phyloP scores from a whole-genome alignment of 148 eudicot species.

The Beta vulgaris region DNA sequence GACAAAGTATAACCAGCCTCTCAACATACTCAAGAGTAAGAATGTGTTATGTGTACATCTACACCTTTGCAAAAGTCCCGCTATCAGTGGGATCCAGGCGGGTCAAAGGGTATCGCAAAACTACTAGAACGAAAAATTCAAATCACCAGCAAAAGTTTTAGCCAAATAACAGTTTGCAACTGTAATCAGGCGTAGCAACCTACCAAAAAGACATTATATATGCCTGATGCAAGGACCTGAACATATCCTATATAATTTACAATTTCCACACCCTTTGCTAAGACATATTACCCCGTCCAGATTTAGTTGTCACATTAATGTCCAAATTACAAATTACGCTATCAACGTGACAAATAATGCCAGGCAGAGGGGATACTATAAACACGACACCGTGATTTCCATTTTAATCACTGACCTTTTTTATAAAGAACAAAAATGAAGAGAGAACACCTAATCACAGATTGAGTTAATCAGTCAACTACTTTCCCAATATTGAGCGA shows the following conservation, averaged over 20 bases:
- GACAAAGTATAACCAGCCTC: background rate
- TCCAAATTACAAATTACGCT: background rate
- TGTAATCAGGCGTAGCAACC: constrained; percentile 1
- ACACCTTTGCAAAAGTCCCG: background rate
- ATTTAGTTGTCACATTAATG: background rate
- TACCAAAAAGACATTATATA: constrained; percentile 18
- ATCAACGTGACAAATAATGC: background rate
- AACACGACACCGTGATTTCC: constrained; percentile 1
- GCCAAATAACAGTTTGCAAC: constrained; percentile 16
- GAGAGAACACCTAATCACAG: background rate
- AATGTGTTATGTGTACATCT: background rate
- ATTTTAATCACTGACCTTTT: background rate
- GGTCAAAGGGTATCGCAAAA: background rate
- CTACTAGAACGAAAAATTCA: background rate
- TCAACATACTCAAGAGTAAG: background rate
- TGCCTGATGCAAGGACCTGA: constrained; percentile 9
- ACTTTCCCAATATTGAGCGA: background rate
- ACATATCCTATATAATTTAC: constrained; percentile 25
- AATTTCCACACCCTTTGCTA: constrained; percentile 4
- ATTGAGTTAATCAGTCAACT: background rate
- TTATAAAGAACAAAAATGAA: too few relatives aligned
- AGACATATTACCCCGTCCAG: background rate
- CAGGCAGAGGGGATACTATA: background rate
- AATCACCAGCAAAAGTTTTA: background rate
- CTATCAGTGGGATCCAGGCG: background rate